Evolutionary conservation across 345 rosid species (phyloP), one percentile per base, ranked within the genome.

Genomic region (Eucalyptus sp.): DNA sequence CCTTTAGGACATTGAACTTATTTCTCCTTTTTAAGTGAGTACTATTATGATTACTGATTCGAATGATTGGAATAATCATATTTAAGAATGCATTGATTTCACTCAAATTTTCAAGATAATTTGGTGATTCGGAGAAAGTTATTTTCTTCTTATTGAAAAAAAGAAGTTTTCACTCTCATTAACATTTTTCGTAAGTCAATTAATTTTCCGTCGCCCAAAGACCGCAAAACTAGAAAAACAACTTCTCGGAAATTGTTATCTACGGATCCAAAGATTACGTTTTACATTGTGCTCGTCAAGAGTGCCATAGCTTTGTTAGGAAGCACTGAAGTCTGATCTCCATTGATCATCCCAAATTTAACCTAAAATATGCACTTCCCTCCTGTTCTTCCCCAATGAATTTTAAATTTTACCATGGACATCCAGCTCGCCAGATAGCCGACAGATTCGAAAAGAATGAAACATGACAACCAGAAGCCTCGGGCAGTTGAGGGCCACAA

Each of bases 131-230:
- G 17, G 5, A 8, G 10, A 29, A 64, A 29, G 76, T 64, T 6
- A 14, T 13, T 64, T 64, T 13, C 3, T 64, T 64, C 8, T n/a
- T 64, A 7, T 27, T 9, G 3, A n/a, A 64, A n/a, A 13, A 2
- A 6, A 18, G 0, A 62, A 64, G 10, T 64, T 64, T n/a, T 64
- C 18, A 29, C 2, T 13, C 68, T 37, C 4, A 37, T 37, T 37
- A 29, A 29, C 37, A 62, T 62, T 29, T 62, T 62, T 29, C 9
- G 4, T 13, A 29, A 29, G 31, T 62, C 17, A 29, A 62, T 62
- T 62, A 62, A 29, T 62, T 29, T 62, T 62, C 4, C 18, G 0
- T 13, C 3, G 7, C 4, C 17, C 13, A 2, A 58, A 58, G 13
- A 25, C 14, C 0, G 13, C 7, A 58, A 3, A 58, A 25, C 25